phyloP scores from a whole-genome alignment of 2,329 filamentous ascomycete genomes.

The Trichoderma sp. region DNA sequence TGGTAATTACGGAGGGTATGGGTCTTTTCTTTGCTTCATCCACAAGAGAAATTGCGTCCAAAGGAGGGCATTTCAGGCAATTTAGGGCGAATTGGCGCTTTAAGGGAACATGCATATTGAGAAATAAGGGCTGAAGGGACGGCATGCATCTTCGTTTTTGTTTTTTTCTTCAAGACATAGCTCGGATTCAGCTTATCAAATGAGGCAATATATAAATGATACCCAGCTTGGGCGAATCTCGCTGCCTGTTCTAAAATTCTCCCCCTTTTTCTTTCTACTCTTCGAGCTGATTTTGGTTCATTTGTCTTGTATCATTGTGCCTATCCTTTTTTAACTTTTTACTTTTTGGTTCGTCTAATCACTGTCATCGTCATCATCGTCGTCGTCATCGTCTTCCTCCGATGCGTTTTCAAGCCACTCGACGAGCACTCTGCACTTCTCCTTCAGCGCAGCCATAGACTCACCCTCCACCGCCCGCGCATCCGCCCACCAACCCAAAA shows the following conservation, averaged over 20 bases:
- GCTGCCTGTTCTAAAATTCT: not conserved
- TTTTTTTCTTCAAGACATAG: not conserved
- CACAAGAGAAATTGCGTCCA: not conserved
- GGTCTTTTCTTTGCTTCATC: not conserved
- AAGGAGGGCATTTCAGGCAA: not conserved
- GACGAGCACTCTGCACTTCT: slow-evolving; percentile 75
- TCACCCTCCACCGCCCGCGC: slow-evolving; percentile 65
- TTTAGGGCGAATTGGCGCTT: slow-evolving; percentile 1
- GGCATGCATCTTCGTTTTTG: not conserved
- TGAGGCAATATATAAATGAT: slow-evolving; percentile 20
- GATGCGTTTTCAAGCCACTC: slow-evolving; percentile 81
- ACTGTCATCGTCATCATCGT: slow-evolving; percentile 29
- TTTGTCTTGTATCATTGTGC: not conserved
- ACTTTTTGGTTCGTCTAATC: not conserved
- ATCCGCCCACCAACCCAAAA: slow-evolving; percentile 86
- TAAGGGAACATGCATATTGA: not conserved
- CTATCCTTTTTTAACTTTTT: not conserved
- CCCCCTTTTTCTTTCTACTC: not conserved
- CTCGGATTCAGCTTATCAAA: not conserved
- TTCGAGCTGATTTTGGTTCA: not conserved
- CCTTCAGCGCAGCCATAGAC: slow-evolving; percentile 68
- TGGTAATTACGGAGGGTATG: not conserved
- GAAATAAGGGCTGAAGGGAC: not conserved
- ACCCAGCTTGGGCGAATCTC: slow-evolving; percentile 4
- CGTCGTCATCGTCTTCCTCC: slow-evolving; percentile 64